Conservation (phyloP, 73 alveolate genomes). For the Stentor roeselii region DNA sequence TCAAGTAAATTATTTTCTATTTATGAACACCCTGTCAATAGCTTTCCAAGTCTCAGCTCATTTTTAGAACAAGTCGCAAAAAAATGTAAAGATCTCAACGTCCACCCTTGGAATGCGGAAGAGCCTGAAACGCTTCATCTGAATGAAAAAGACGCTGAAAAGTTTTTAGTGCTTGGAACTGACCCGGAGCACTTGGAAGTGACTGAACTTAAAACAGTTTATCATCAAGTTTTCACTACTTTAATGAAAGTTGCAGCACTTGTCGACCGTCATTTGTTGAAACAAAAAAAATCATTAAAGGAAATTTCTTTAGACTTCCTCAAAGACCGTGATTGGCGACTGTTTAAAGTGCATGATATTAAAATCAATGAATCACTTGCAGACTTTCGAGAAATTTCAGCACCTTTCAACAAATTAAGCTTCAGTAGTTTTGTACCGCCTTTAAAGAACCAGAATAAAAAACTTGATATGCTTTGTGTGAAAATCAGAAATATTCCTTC, state of each 20-base stretch:
- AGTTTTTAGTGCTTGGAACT: neutral
- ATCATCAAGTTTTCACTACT: too few species aligned
- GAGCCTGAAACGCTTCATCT: too few species aligned
- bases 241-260: neutral
- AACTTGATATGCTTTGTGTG: neutral
- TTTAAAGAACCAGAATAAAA: neutral
- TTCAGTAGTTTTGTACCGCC: neutral
- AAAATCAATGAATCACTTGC: neutral
- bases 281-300: too few species aligned
- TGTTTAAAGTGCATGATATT: too few species aligned
- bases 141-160: neutral
- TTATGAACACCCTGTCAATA: too few species aligned
- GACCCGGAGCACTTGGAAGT: neutral
- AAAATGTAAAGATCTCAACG: too few species aligned
- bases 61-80: too few species aligned
- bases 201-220: neutral
- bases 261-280: neutral
- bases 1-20: too few species aligned
- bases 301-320: neutral
- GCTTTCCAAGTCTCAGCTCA: too few species aligned
- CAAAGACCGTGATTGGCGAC: neutral
- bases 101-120: too few species aligned
- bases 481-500: neutral
- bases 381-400: neutral
- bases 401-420: neutral